Conservation (phyloP, 108 stramenopile genomes). For the Cylindrotheca closterium region DNA sequence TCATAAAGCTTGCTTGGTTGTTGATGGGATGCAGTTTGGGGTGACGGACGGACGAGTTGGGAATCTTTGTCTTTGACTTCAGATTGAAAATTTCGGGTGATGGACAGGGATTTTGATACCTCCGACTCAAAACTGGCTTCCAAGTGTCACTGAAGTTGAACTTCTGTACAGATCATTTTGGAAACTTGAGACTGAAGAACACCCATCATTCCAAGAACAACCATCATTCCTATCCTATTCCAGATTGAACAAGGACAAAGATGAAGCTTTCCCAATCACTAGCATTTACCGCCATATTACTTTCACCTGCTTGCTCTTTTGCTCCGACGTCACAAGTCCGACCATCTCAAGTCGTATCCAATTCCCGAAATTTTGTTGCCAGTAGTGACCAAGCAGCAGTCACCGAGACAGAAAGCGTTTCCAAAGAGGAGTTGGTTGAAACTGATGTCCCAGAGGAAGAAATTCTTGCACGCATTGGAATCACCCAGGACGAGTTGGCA, state of each 20-base stretch:
- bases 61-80: too few species aligned
- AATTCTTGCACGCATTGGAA: constrained; percentile 38
- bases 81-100: too few species aligned
- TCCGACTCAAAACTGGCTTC: too few species aligned
- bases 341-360: not conserved
- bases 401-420: not conserved
- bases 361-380: not conserved
- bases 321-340: not conserved
- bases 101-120: too few species aligned
- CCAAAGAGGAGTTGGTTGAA: not conserved
- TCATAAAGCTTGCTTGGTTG: not conserved
- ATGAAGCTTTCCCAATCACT: constrained; percentile 5
- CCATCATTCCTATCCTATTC: too few species aligned
- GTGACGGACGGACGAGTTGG: too few species aligned
- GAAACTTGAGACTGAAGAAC: constrained; percentile 1
- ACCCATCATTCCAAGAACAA: not conserved
- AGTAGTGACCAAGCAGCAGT: not conserved
- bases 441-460: constrained; percentile 23
- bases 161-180: not conserved
- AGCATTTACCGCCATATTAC: not conserved
- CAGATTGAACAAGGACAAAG: not conserved
- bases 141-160: constrained; percentile 18
- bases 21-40: too few species aligned
- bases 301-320: not conserved
- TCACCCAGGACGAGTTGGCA: constrained; percentile 63